Evolutionary conservation across 768 basidiomycete genomes (phyloP), one percentile per base, ranked within the genome.

Genomic region (Amanita exitialis): DNA sequence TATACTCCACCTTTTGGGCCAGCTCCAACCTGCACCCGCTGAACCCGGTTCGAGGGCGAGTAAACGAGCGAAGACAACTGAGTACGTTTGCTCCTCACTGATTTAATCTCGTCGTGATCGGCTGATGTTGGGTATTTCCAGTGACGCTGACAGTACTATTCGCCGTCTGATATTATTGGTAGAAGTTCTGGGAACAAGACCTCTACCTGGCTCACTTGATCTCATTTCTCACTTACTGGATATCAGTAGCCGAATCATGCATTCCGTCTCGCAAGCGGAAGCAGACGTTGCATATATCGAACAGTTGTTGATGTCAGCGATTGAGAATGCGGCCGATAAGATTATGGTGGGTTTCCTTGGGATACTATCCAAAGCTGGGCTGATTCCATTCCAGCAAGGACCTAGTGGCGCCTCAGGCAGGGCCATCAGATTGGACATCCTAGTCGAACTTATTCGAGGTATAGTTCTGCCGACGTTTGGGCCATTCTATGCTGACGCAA

Each of bases 371-470:
- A 12, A 16, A 32, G 32, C 38, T 27, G n/a, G 41, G 18, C 41
- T 55, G 20, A 20, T 37, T 7, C 12, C n/a, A 47, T 3, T 46
- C 8, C 45, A 86, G 84, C 78, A 78, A 44, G 64, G 68, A 4
- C 74, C 77, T 0, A 75, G 75, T 59, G 57, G 79, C 20, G 64
- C 75, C 0, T 72, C 82, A 1, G 76, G 75, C 51, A 13, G 32
- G 4, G 70, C 79, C 0, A 71, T 95, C 47, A 79, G 90, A 12
- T 66, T 94, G 42, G 92, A 95, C 58, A 79, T 92, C 2, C 73
- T 97, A 18, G 86, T 96, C 10, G 90, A 94, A 54, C 73, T 94
- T 34, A 86, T 97, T 58, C 73, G 90, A 61, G 79, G 90, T 89
- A 59, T 48, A 71, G 60, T 9, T 51, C 25, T 41, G 20, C 28